phyloP scores from a whole-genome alignment of 495 filamentous ascomycete genomes.

The Ascodesmis nigricans region DNA sequence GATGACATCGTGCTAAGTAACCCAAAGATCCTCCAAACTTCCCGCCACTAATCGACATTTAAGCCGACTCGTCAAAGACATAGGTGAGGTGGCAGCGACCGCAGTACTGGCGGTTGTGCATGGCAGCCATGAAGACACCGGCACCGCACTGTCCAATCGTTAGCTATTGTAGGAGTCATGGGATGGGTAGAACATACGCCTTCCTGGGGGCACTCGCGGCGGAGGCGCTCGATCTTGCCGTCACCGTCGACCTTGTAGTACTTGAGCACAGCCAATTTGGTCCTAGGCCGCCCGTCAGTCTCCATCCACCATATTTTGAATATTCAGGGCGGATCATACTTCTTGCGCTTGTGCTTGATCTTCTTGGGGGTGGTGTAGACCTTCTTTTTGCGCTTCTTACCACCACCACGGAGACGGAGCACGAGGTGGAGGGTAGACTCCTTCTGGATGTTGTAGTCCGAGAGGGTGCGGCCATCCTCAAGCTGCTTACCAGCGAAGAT shows the following conservation, averaged over 20 bases:
- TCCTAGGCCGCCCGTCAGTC: slow-evolving; percentile 31
- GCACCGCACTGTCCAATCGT: slow-evolving; percentile 57
- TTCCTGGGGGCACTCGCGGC: slow-evolving; percentile 83
- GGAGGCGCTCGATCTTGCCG: slow-evolving; percentile 98
- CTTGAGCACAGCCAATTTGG: slow-evolving; percentile 98
- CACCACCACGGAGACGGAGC: slow-evolving; percentile 88
- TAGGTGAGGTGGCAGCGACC: slow-evolving; percentile 98
- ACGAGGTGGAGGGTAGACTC: slow-evolving; percentile 98
- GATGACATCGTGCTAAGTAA: no score
- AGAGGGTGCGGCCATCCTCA: slow-evolving; percentile 96
- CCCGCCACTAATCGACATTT: no score
- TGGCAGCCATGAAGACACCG: slow-evolving; percentile 99
- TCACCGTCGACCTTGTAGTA: slow-evolving; percentile 99
- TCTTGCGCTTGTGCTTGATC: slow-evolving; percentile 99
- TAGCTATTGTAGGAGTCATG: slow-evolving; percentile 5
- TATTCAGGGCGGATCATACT: slow-evolving; percentile 18
- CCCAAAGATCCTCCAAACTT: no score
- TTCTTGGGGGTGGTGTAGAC: slow-evolving; percentile 99
- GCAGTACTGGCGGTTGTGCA: slow-evolving; percentile 99
- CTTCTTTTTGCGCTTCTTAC: slow-evolving; percentile 99
- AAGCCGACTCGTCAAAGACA: slow-evolving; percentile 94
- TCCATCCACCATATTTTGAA: background rate
- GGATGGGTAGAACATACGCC: slow-evolving; percentile 38
- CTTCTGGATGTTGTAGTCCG: slow-evolving; percentile 99
- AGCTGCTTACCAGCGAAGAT: slow-evolving; percentile 99